Percentiles rank a stretch among this genome's conserved stretches.
Evolutionary conservation across 192 early-diverging fungal species (phyloP).

Genomic region (Obelidium mucronatum): DNA sequence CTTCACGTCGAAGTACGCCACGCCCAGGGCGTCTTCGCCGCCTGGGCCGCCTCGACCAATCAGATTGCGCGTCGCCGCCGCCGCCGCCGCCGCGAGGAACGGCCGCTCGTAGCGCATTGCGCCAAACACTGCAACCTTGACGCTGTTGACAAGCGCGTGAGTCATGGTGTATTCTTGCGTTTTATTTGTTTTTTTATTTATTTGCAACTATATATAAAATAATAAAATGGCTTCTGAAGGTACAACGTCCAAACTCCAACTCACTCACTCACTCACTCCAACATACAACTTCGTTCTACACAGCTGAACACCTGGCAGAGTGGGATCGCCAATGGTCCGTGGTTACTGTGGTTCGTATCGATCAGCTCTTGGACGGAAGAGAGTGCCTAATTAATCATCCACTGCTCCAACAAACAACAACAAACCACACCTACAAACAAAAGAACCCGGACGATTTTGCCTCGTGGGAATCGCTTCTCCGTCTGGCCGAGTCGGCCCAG

Average conservation of each 20-base stretch:
- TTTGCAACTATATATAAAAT: too few relatives aligned
- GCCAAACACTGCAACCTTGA: too few relatives aligned
- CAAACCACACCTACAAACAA: background rate
- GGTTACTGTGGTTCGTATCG: constrained; percentile 49
- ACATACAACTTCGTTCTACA: too few relatives aligned
- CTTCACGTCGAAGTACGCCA: background rate
- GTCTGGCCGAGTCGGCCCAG: constrained; percentile 62
- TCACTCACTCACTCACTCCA: too few relatives aligned
- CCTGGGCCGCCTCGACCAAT: background rate
- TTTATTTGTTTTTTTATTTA: too few relatives aligned
- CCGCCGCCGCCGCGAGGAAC: background rate
- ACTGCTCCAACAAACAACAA: background rate
- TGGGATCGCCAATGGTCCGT: constrained; percentile 66
- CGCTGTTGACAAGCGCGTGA: too few relatives aligned
- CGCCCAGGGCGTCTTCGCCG: background rate
- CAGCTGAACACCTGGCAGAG: constrained; percentile 41
- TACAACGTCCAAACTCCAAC: too few relatives aligned
- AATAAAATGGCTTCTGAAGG: too few relatives aligned
- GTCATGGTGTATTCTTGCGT: too few relatives aligned
- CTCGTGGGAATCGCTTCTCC: constrained; percentile 74
- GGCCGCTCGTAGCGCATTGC: constrained; percentile 4
- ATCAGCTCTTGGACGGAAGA: background rate
- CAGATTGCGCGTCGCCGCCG: background rate
- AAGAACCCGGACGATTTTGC: constrained; percentile 70
- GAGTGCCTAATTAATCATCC: background rate